These are phyloP conservation scores for Trichoderma koningii DNA, from an alignment of 2,329 filamentous ascomycete genomes.

Conservation along the genomic window DNA sequence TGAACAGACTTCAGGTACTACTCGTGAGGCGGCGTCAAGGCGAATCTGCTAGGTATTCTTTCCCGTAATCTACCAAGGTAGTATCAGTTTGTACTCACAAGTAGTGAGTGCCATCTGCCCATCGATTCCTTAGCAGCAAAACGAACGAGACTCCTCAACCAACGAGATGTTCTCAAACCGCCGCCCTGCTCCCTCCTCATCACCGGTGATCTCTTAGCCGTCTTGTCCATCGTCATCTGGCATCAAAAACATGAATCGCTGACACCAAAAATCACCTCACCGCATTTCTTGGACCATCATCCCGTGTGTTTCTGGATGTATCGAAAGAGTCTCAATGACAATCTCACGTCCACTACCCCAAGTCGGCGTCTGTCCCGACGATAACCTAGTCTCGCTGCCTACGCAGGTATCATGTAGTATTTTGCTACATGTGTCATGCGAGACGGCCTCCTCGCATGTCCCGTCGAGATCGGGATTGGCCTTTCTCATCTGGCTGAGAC, in stretches of 20 bases:
- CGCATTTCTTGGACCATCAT: constrained; percentile 26
- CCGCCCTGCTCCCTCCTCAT: constrained; percentile 8
- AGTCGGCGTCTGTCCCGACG: constrained; percentile 25
- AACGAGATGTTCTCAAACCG: constrained; percentile 14
- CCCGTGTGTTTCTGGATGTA: neutral
- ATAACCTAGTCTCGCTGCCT: constrained; percentile 28
- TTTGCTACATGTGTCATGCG: constrained; percentile 11
- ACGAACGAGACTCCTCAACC: neutral
- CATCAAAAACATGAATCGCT: constrained; percentile 10
- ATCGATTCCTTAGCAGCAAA: no score
- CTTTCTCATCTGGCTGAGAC: constrained; percentile 4
- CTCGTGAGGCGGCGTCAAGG: neutral
- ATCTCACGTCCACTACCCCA: neutral
- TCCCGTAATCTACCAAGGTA: no score
- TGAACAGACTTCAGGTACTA: neutral
- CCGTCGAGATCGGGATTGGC: neutral
- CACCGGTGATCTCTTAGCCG: neutral
- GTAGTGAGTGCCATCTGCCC: no score
- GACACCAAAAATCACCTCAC: constrained; percentile 26
- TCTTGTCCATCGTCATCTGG: constrained; percentile 22
- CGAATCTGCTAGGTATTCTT: neutral
- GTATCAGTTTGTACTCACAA: neutral
- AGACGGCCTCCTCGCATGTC: constrained; percentile 26
- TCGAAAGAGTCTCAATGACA: no score
- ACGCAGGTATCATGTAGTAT: no score